Evolutionary conservation across 2,329 filamentous ascomycete species (phyloP).

Genomic region (Colletotrichum sp.): DNA sequence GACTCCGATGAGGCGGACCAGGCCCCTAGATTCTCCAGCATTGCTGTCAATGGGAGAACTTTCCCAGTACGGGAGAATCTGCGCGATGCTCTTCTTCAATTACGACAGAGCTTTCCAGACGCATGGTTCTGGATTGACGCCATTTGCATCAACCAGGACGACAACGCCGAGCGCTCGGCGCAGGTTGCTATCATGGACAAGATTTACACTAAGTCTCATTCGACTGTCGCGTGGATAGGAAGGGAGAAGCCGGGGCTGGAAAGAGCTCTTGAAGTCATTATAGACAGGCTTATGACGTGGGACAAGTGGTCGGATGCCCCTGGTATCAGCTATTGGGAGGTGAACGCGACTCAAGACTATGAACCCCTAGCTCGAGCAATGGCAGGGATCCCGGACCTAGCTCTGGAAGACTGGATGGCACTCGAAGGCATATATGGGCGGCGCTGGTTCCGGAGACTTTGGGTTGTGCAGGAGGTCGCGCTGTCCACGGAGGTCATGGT

Average conservation of each 20-base stretch:
- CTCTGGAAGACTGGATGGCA: not conserved
- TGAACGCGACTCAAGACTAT: not conserved
- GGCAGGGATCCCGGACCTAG: not conserved
- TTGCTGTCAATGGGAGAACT: not conserved
- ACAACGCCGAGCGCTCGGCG: not conserved
- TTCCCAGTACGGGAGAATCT: not conserved
- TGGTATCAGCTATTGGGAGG: not conserved
- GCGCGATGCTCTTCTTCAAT: not conserved
- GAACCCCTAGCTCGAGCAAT: not conserved
- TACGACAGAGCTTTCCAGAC: not conserved
- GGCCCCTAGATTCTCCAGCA: too few relatives aligned
- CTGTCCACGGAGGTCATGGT: not conserved
- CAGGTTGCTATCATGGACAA: slow-evolving; percentile 10
- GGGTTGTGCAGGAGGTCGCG: not conserved
- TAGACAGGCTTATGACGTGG: not conserved
- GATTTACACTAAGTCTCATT: not conserved
- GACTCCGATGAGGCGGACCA: not conserved
- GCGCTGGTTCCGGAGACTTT: not conserved
- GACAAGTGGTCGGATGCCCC: not conserved
- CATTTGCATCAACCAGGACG: not conserved
- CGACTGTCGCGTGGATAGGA: slow-evolving; percentile 4
- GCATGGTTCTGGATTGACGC: not conserved
- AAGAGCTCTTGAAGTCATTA: not conserved
- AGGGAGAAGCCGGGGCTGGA: not conserved
- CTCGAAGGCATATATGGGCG: not conserved